Evolutionary conservation across 805 yeast species (phyloP).

Genomic region (Starmerella potacharoeniae): DNA sequence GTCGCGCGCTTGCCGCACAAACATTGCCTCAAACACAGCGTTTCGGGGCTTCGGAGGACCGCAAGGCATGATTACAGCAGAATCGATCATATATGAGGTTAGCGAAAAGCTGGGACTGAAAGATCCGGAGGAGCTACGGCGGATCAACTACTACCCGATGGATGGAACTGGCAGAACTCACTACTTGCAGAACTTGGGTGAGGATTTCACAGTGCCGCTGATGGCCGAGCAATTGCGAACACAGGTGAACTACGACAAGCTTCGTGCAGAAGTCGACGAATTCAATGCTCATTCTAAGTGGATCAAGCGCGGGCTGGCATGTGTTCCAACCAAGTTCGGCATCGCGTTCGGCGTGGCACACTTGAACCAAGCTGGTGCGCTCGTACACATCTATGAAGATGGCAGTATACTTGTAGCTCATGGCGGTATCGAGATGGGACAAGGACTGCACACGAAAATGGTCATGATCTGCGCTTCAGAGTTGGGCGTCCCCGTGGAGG

Average conservation of each 20-base stretch:
- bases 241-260: conserved; percentile 30
- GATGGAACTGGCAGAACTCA: conserved; percentile 29
- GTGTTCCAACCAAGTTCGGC: conserved; percentile 40
- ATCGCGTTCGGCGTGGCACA: conserved; percentile 38
- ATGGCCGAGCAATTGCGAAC: conserved; percentile 31
- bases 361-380: conserved; percentile 40
- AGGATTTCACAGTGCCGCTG: conserved; percentile 33
- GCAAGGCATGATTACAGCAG: conserved; percentile 39
- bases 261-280: conserved; percentile 31
- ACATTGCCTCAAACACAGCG: conserved; percentile 40
- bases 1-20: conserved; percentile 36
- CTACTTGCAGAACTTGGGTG: conserved; percentile 34
- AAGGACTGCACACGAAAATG: conserved; percentile 40
- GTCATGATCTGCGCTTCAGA: conserved; percentile 38
- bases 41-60: conserved; percentile 43
- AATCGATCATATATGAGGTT: conserved; percentile 33
- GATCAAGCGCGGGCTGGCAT: conserved; percentile 39
- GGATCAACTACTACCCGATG: conserved; percentile 30
- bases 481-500: conserved; percentile 33
- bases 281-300: conserved; percentile 35
- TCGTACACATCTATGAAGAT: conserved; percentile 37
- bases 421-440: conserved; percentile 44
- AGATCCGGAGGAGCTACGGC: conserved; percentile 34
- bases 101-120: conserved; percentile 31
- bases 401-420: conserved; percentile 38